Base-by-base conservation (phyloP, 495 filamentous ascomycete genomes). In the Halenospora varia region DNA sequence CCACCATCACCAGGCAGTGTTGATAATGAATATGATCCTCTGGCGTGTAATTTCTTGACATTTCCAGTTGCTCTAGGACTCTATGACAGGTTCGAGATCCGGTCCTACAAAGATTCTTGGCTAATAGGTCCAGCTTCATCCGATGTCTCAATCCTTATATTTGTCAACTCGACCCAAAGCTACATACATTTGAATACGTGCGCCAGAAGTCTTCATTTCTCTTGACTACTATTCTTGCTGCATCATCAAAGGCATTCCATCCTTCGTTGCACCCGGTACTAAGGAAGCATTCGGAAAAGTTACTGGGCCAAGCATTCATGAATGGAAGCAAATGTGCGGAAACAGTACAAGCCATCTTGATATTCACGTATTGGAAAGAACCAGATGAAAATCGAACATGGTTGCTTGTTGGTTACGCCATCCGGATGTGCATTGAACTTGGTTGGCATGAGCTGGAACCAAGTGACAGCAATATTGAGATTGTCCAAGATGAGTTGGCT, bases 321-420 rank as follows among this genome's bases (percentile, higher is more conserved):
- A 29, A 23, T 22, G 65, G 65, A 2, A 48, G 40, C 4, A 67
- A 67, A 41, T 62, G 62, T 41, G 53, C 50, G 15, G 65, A 67
- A 39, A 61, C 51, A 25, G 59, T 57, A 20, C 65, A 67, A 47
- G 59, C 58, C 0, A 26, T 57, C 51, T 51, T 67, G 15, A 56
- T 67, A 3, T 42, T 67, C 2, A 65, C 65, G 3, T 67, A 67
- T 49, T 67, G 65, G 65, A 67, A 67, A 53, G 65, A 65, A 45
- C 62, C 65, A 13, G 55, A 59, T 20, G 65, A 67, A 45, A 67
- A 58, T 10, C 59, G 65, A 23, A 54, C 62, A 9, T 67, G 65
- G 65, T 48, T 67, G 20, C 53, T 57, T 46, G 35, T 67, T 45
- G 65, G 65, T 4, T 61, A 62, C 48, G 65, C 55, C 10, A 67